A percentile compares a stretch with the other conserved stretches of the same genome.
Evolutionary conservation across 805 yeast species (phyloP).

Genomic region (Wickerhamiella qilinensis): DNA sequence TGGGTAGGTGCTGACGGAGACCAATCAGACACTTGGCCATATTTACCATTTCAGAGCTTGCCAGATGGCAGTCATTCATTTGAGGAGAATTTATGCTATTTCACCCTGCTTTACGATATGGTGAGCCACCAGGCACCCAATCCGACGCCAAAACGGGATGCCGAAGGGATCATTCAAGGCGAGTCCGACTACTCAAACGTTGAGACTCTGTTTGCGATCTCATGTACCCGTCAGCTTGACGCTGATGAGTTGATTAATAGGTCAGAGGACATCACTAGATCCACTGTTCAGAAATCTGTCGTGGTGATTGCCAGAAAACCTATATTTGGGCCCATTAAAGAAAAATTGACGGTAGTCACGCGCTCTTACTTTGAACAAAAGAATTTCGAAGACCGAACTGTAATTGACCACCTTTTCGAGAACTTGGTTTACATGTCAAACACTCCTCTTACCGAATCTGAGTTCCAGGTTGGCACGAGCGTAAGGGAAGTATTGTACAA

Average conservation of each 20-base stretch:
- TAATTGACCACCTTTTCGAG: conserved; percentile 54
- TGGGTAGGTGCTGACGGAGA: conserved; percentile 44
- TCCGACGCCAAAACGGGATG: conserved; percentile 22
- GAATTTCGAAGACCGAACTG: conserved; percentile 51
- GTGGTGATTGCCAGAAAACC: conserved; percentile 81
- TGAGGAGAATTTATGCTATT: conserved; percentile 85
- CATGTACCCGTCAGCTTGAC: conserved; percentile 75
- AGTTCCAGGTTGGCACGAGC: conserved; percentile 58
- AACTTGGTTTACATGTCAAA: conserved; percentile 29
- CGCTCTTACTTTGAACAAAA: conserved; percentile 70
- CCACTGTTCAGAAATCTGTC: conserved; percentile 80
- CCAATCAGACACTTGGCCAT: conserved; percentile 50
- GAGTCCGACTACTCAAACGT: conserved; percentile 26
- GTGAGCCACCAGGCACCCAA: conserved; percentile 30
- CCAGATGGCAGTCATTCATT: conserved; percentile 94
- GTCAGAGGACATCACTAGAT: conserved; percentile 56
- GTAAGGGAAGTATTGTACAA: conserved; percentile 45
- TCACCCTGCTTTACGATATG: conserved; percentile 63
- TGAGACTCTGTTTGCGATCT: conserved; percentile 81
- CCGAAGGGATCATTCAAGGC: conserved; percentile 26
- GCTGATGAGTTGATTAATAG: conserved; percentile 40
- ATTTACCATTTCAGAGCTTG: conserved; percentile 81
- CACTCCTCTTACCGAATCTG: conserved; percentile 31
- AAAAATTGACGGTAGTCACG: conserved; percentile 79
- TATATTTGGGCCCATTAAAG: conserved; percentile 68